Base-by-base conservation (phyloP, 768 basidiomycete genomes). In the Leccinellum luteum region DNA sequence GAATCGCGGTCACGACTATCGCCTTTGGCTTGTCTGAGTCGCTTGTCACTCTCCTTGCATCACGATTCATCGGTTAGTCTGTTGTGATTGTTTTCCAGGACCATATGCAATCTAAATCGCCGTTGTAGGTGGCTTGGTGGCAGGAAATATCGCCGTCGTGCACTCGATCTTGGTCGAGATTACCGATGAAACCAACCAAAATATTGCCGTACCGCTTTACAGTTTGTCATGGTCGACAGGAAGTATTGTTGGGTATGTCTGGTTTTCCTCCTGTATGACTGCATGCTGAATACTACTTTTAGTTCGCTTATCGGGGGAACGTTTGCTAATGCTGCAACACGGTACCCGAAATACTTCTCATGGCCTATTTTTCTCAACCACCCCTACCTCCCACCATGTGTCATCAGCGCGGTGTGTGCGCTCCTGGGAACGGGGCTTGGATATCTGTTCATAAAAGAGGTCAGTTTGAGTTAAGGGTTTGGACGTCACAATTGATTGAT, bases 121-220 rank as follows among this genome's bases (percentile, higher is more conserved):
- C 6, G 13, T 8, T 25, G 14, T n/a, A 62, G 61, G 50, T 55
- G 61, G 61, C 48, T 54, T 58, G 21, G 12, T 54, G 4, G 55
- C 48, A 21, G 60, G 51, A 47, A 58, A 53, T 12, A 58, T 53
- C 3, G 61, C 61, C 2, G 60, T 62, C 3, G 6, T 62, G 12
- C 55, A 62, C 25, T 57, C 61, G 0, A 50, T 62, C 3, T 47
- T 62, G 19, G 55, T 38, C 8, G 61, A 62, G 48, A 54, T 62
- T 6, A 62, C 61, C 1, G 61, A 62, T 21, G 55, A 62, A 6
- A 62, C 51, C 12, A 62, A 62, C 5, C 60, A 58, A 41, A 38
- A 62, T 7, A 53, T 62, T 9, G 61, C 60, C 1, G 43, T 62
- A 6, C 48, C 60, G 13, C 53, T 58, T 34, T 62, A 62, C 23